phyloP scores from a whole-genome alignment of 345 rosid genomes.

The Rhodomyrtus tomentosa region DNA sequence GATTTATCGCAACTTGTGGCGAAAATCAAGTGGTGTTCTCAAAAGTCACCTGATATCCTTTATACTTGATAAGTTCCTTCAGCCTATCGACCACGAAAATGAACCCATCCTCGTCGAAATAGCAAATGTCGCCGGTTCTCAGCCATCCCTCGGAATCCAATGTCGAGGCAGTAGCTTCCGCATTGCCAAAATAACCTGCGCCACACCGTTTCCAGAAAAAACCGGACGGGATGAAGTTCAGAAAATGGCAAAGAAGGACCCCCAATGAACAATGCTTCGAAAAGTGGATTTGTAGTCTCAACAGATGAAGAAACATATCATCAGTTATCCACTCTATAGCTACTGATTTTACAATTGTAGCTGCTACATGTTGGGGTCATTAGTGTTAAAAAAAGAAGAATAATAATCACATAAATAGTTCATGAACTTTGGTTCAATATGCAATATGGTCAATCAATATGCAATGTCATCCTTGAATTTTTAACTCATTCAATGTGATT shows the following conservation, averaged over 20 bases:
- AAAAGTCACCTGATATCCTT: slow-evolving; percentile 70
- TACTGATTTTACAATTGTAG: neutral
- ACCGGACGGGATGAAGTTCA: neutral
- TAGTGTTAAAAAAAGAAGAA: too few species aligned
- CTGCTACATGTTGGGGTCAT: neutral
- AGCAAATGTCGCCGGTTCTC: slow-evolving; percentile 92
- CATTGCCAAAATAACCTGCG: slow-evolving; percentile 69
- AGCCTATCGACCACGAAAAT: slow-evolving; percentile 77
- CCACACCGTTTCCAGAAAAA: neutral
- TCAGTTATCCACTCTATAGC: neutral
- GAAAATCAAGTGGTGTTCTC: neutral
- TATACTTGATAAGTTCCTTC: slow-evolving; percentile 91
- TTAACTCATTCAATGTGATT: too few species aligned
- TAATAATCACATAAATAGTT: too few species aligned
- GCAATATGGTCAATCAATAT: too few species aligned
- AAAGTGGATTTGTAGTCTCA: neutral
- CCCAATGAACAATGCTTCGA: neutral
- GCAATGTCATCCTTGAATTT: too few species aligned
- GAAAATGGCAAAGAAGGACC: neutral
- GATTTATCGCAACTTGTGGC: neutral
- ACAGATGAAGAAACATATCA: neutral
- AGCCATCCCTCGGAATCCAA: slow-evolving; percentile 84
- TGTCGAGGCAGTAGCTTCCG: slow-evolving; percentile 67
- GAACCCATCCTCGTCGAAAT: slow-evolving; percentile 76
- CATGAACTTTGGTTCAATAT: too few species aligned